Conservation (phyloP, 2,329 filamentous ascomycete genomes). For the Thermochaetoides dissita region DNA sequence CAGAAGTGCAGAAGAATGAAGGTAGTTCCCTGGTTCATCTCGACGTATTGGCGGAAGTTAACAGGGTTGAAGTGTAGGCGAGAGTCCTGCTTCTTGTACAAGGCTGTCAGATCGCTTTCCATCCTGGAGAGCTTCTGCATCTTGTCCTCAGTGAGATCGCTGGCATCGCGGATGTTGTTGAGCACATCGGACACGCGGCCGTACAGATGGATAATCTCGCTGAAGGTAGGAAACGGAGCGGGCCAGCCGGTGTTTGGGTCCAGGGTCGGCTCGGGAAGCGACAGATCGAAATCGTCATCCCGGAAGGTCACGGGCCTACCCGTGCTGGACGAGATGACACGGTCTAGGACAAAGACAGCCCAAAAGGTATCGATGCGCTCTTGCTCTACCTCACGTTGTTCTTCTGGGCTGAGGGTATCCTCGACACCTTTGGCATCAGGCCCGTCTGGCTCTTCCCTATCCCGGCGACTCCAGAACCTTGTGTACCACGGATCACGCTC, state of each 20-base stretch:
- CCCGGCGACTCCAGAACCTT: conserved; percentile 28
- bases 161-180: conserved; percentile 62
- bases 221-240: conserved; percentile 63
- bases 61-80: conserved; percentile 69
- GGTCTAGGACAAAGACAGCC: conserved; percentile 77
- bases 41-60: conserved; percentile 77
- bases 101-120: conserved; percentile 61
- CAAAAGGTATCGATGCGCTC: conserved; percentile 80
- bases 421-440: conserved; percentile 27
- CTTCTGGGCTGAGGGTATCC: conserved; percentile 29
- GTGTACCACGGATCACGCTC: conserved; percentile 36
- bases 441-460: conserved; percentile 13
- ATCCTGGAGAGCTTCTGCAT: conserved; percentile 59
- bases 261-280: conserved; percentile 41
- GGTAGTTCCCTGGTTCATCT: conserved; percentile 67
- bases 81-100: conserved; percentile 59
- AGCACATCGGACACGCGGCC: conserved; percentile 72
- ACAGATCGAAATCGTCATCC: conserved; percentile 73
- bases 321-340: conserved; percentile 76
- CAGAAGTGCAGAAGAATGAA: conserved; percentile 80
- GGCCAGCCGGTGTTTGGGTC: conserved; percentile 54
- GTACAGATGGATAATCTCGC: conserved; percentile 75
- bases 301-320: conserved; percentile 71
- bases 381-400: conserved; percentile 56
- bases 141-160: conserved; percentile 62